A percentile compares a stretch with the other conserved stretches of the same genome.
Conservation (phyloP, 768 basidiomycete genomes). For the Collybia sp. region DNA sequence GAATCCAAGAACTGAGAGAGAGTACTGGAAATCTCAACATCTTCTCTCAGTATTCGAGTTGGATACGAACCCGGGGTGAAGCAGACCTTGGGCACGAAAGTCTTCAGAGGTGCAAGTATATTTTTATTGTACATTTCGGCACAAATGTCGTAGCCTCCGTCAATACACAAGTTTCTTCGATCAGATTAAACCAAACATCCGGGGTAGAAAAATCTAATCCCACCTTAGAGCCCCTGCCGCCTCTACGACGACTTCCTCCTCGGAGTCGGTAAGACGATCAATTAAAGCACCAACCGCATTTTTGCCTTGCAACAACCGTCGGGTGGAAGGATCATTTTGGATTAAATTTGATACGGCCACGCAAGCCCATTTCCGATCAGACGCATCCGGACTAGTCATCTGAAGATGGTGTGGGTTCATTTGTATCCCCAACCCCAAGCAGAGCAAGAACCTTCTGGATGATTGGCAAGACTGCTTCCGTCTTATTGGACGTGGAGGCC, state of each 20-base stretch:
- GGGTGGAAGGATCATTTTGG: slow-evolving; percentile 90
- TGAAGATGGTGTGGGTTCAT: slow-evolving; percentile 18
- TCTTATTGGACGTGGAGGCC: slow-evolving; percentile 68
- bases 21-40: slow-evolving; percentile 62
- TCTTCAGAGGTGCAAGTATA: slow-evolving; percentile 70
- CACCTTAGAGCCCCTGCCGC: slow-evolving; percentile 86
- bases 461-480: slow-evolving; percentile 79
- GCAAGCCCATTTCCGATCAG: slow-evolving; percentile 93
- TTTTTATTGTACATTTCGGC: slow-evolving; percentile 98
- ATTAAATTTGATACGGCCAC: slow-evolving; percentile 95
- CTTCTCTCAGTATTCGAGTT: neutral
- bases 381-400: slow-evolving; percentile 73
- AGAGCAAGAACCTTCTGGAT: slow-evolving; percentile 70
- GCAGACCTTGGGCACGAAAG: slow-evolving; percentile 74
- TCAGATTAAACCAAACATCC: neutral
- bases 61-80: neutral
- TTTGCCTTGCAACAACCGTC: slow-evolving; percentile 85
- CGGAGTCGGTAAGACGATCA: slow-evolving; percentile 79
- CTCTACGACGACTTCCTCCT: slow-evolving; percentile 89
- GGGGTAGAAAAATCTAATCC: slow-evolving; percentile 12
- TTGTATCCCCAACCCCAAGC: neutral
- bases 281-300: slow-evolving; percentile 87
- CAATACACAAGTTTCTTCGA: slow-evolving; percentile 84
- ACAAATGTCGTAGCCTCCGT: slow-evolving; percentile 93
- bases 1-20: slow-evolving; percentile 63